Conservation (phyloP, 352 stramenopile species). For the Globisporangium okanoganense region DNA sequence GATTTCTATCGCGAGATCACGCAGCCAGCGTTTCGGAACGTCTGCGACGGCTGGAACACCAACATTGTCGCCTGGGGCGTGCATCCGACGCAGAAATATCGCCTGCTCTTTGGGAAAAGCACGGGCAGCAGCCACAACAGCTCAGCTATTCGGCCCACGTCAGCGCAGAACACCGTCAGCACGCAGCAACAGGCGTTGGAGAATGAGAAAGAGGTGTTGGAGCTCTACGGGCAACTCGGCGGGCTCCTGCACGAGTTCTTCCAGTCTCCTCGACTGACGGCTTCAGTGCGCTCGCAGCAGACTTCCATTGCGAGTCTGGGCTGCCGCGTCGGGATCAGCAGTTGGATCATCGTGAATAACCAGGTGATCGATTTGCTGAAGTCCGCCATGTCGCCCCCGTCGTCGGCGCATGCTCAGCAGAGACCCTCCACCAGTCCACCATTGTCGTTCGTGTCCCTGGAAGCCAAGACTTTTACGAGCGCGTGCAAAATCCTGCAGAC, state of each 20-base stretch:
- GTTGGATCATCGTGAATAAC: conserved; percentile 72
- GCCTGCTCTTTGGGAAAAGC: conserved; percentile 63
- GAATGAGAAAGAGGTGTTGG: conserved; percentile 35
- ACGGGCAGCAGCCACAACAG: conserved; percentile 15
- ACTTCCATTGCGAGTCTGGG: conserved; percentile 1
- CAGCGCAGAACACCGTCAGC: not conserved
- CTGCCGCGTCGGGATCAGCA: conserved; percentile 61
- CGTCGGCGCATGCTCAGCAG: not conserved
- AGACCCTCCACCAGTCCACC: not conserved
- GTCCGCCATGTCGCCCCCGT: not conserved
- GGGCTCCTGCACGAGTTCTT: conserved; percentile 54
- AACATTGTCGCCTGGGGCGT: conserved; percentile 65
- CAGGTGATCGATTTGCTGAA: conserved; percentile 53
- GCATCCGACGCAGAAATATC: conserved; percentile 70
- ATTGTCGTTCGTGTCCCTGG: conserved; percentile 49
- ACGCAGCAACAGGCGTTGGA: not conserved
- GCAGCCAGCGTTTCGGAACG: conserved; percentile 34
- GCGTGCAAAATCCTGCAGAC: conserved; percentile 58
- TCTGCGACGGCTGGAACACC: conserved; percentile 50
- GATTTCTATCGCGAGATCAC: conserved; percentile 65
- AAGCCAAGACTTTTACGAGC: conserved; percentile 35
- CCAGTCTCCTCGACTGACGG: not conserved
- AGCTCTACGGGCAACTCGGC: conserved; percentile 55
- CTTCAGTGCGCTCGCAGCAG: conserved; percentile 6
- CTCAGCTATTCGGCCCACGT: not conserved